Conservation (phyloP, 805 yeast species). For the Pichia phayaonensis region DNA sequence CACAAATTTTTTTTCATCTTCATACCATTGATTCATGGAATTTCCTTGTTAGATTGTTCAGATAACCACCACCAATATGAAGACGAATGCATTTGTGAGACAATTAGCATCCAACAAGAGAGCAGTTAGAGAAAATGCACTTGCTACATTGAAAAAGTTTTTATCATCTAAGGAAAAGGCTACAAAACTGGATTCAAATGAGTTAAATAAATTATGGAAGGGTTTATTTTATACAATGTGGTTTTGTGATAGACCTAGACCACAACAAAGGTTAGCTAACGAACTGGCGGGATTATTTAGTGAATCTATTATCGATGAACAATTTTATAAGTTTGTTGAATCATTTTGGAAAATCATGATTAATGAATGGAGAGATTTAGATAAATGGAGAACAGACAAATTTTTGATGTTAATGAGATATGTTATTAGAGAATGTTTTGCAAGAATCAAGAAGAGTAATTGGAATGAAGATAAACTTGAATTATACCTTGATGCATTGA, state of each 20-base stretch:
- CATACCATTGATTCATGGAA: not conserved
- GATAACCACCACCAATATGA: conserved; percentile 9
- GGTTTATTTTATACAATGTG: conserved; percentile 95
- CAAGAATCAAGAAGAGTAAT: conserved; percentile 40
- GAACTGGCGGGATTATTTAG: conserved; percentile 53
- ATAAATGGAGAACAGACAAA: conserved; percentile 83
- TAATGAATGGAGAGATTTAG: conserved; percentile 79
- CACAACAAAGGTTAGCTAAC: conserved; percentile 79
- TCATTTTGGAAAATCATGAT: conserved; percentile 78
- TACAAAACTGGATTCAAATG: conserved; percentile 39
- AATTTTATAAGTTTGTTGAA: conserved; percentile 45
- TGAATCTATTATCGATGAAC: conserved; percentile 33
- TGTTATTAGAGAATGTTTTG: conserved; percentile 57
- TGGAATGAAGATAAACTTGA: conserved; percentile 49
- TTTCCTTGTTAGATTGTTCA: not conserved
- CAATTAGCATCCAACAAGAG: conserved; percentile 80
- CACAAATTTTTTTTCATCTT: not conserved
- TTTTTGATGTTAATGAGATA: conserved; percentile 75
- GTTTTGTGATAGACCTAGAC: conserved; percentile 89
- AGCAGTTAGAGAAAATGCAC: conserved; percentile 64
- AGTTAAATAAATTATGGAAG: conserved; percentile 84
- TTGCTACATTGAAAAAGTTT: conserved; percentile 54
- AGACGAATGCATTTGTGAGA: conserved; percentile 57
- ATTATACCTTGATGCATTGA: conserved; percentile 34
- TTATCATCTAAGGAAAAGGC: conserved; percentile 39